Percentiles rank a stretch among this genome's conserved stretches.
These are phyloP conservation scores for Paraurostyla sp. DNA, from an alignment of 73 alveolate species.

Conservation along the genomic window DNA sequence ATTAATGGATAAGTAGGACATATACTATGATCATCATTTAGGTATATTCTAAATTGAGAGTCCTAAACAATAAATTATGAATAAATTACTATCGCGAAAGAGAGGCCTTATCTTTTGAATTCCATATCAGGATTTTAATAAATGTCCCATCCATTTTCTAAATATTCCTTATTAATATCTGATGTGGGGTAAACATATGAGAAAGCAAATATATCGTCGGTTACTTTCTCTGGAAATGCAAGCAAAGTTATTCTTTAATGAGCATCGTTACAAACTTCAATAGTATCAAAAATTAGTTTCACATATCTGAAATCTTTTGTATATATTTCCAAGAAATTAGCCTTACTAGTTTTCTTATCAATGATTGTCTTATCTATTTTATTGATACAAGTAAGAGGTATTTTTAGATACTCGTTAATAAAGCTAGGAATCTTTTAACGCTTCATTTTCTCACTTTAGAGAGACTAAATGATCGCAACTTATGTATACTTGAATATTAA, in stretches of 20 bases:
- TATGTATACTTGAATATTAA: neutral
- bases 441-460: neutral
- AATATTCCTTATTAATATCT: conserved; percentile 53
- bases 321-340: conserved; percentile 12
- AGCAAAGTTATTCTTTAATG: neutral
- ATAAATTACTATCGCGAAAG: conserved; percentile 53
- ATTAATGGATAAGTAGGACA: conserved; percentile 91
- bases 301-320: conserved; percentile 45
- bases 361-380: conserved; percentile 38
- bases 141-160: conserved; percentile 84
- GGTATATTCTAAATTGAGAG: conserved; percentile 62
- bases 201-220: conserved; percentile 24
- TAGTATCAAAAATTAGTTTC: conserved; percentile 11
- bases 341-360: conserved; percentile 35
- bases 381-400: conserved; percentile 11
- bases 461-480: neutral
- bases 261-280: neutral
- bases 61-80: neutral
- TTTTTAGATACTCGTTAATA: neutral
- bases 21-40: conserved; percentile 58
- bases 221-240: conserved; percentile 16
- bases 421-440: neutral
- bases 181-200: neutral
- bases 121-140: conserved; percentile 75
- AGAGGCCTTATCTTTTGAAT: conserved; percentile 76